Evolutionary conservation across 768 basidiomycete genomes (phyloP).

Genomic region (Trametes sanguinea): DNA sequence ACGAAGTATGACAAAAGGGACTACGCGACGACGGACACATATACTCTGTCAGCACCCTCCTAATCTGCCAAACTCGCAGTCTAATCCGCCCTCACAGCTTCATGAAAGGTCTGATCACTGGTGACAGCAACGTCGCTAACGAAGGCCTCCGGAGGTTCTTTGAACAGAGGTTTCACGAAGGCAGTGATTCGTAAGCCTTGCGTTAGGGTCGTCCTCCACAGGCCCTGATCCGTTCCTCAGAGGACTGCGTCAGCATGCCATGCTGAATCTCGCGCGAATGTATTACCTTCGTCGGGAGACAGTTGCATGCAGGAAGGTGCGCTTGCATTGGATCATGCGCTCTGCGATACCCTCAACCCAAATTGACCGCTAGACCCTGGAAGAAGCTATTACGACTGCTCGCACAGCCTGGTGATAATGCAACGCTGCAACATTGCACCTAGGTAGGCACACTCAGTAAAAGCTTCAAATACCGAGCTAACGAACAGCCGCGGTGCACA

Average conservation of each 20-base stretch:
- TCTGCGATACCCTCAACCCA: not conserved
- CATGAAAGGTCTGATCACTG: conserved; percentile 62
- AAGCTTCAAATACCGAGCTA: not conserved
- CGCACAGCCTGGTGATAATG: conserved; percentile 69
- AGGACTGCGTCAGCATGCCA: conserved; percentile 76
- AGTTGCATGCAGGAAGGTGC: conserved; percentile 67
- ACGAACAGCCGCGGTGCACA: conserved; percentile 30
- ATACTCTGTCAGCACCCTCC: conserved; percentile 50
- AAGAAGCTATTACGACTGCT: conserved; percentile 78
- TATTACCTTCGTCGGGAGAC: conserved; percentile 73
- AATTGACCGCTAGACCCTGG: conserved; percentile 52
- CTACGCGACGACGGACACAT: conserved; percentile 64
- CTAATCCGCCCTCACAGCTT: conserved; percentile 46
- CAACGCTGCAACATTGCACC: conserved; percentile 78
- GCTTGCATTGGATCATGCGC: not conserved
- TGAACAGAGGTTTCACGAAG: conserved; percentile 82
- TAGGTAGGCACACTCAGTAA: conserved; percentile 46
- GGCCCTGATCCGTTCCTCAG: conserved; percentile 39
- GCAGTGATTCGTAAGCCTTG: conserved; percentile 71
- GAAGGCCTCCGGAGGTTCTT: conserved; percentile 79
- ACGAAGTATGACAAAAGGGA: conserved; percentile 64
- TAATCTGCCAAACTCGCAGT: not conserved
- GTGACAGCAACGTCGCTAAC: conserved; percentile 68
- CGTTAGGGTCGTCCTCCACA: not conserved
- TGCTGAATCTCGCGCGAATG: conserved; percentile 76